Base-by-base conservation (phyloP, 1,139 yeast species). In the Candida pseudoviswanathii region DNA sequence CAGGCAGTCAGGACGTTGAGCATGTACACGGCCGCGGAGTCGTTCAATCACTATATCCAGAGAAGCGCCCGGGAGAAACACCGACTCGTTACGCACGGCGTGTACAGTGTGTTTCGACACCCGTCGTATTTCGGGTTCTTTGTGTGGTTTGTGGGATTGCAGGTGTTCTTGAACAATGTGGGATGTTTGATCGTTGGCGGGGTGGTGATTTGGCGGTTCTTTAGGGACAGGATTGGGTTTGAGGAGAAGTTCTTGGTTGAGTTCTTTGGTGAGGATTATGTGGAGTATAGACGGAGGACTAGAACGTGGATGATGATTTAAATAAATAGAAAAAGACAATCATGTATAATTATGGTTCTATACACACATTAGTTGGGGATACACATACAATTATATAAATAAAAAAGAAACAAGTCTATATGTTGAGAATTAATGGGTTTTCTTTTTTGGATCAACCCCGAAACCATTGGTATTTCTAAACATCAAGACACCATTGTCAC, bases 121-220 rank as follows among this genome's bases (percentile, higher is more conserved):
- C 99, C 99, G 8, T 86, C 96, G 46, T 94, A 94, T 67, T 80
- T 84, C 50, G 99, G 98, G 0, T 94, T 88, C 65, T 92, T 85
- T 62, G 85, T 90, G 81, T 95, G 98, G 97, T 94, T 95, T 27
- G 60, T 92, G 3, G 98, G 98, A 0, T 76, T 91, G 1, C 96
- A 94, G 64, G 38, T 92, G 46, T 61, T 86, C 55, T 67, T 92
- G 51, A 70, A 82, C 44, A 94, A 91, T 65, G 49, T 64, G 39
- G 41, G 72, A 1, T 53, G 67, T 3, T 53, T 68, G 9, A 45
- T 51, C 0, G 54, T 59, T 4, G 78, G 78, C 2, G 62, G 61
- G 3, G 56, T 56, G 43, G 63, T 70, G 47, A 70, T 94, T 16
- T 83, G 86, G 81, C 62, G 66, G 33, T 94, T 94, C 62, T 94